These are phyloP conservation scores for Collybia mongolica DNA, from an alignment of 768 basidiomycete genomes.

Conservation along the genomic window DNA sequence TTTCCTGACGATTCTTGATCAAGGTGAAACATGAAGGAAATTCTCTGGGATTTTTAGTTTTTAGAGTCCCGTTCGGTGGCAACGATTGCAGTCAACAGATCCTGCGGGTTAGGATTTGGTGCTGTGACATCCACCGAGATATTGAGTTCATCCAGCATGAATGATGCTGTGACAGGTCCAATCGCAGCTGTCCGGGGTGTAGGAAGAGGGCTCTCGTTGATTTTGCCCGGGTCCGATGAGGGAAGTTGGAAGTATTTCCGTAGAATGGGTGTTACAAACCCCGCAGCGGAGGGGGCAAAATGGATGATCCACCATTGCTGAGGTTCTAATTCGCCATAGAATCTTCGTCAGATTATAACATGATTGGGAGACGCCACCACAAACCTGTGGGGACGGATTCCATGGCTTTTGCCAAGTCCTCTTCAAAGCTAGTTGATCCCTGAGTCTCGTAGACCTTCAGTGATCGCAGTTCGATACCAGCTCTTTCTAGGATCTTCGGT, in stretches of 20 bases:
- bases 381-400: conserved; percentile 20
- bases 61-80: conserved; percentile 8
- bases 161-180: conserved; percentile 63
- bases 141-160: conserved; percentile 41
- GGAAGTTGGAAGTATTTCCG: conserved; percentile 41
- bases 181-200: conserved; percentile 54
- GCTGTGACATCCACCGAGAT: conserved; percentile 57
- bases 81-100: conserved; percentile 36
- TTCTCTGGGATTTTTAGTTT: background rate
- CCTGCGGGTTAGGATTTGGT: conserved; percentile 53
- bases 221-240: background rate
- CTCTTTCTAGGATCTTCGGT: conserved; percentile 43
- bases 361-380: background rate
- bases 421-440: conserved; percentile 50
- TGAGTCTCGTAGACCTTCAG: conserved; percentile 74
- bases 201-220: background rate
- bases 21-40: background rate
- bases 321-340: conserved; percentile 12
- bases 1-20: too few species aligned
- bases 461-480: conserved; percentile 41
- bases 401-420: conserved; percentile 36
- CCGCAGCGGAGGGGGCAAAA: conserved; percentile 75
- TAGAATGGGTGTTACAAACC: conserved; percentile 52
- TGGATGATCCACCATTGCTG: conserved; percentile 66
- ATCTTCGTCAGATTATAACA: conserved; percentile 2